Evolutionary conservation across 768 basidiomycete genomes (phyloP), one percentile per base, ranked within the genome.

Genomic region (Boletus rubropictus): DNA sequence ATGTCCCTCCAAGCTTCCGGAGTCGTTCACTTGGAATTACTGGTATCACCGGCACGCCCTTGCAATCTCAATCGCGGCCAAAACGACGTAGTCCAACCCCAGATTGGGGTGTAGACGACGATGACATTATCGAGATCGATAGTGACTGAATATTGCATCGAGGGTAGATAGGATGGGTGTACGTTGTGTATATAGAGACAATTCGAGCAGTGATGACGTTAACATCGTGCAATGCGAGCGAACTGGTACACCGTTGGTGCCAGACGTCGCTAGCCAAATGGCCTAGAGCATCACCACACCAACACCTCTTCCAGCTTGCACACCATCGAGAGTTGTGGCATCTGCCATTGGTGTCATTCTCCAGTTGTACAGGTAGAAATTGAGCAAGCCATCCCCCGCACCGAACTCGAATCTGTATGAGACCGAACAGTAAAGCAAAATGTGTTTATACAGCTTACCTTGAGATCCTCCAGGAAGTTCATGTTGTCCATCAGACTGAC

Each of bases 291-390:
- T 98, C 32, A 97, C 93, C 15, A 98, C 82, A 3, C 90, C 93
- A 42, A 98, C 77, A 5, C 90, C 93, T 61, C 71, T 78, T 36
- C 89, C 89, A n/a, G 80, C 72, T n/a, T 74, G 64, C 21, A 59
- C 63, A 29, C 61, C 76, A 2, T 66, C 79, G n/a, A 75, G 70
- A 11, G 72, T 53, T 29, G 69, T 72, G 61, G 86, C 63, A 37
- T 95, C 94, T 32, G 89, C 82, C 47, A 98, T 70, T 2, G 81
- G 76, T 12, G 80, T 69, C 11, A 91, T 94, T 50, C 86, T 77
- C 90, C 93, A 99, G 67, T 99, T 99, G 71, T 96, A 97, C 48
- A 94, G 64, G 63, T 94, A 94, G 63, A 81, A 95, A 66, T 94
- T 89, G 43, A 99, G 75, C 64, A 85, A 78, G 2, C 96, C 96